Evolutionary conservation across 176 grass and related monocot genomes (phyloP), one percentile per base, ranked within the genome.

Genomic region (Cymbopogon citratus): DNA sequence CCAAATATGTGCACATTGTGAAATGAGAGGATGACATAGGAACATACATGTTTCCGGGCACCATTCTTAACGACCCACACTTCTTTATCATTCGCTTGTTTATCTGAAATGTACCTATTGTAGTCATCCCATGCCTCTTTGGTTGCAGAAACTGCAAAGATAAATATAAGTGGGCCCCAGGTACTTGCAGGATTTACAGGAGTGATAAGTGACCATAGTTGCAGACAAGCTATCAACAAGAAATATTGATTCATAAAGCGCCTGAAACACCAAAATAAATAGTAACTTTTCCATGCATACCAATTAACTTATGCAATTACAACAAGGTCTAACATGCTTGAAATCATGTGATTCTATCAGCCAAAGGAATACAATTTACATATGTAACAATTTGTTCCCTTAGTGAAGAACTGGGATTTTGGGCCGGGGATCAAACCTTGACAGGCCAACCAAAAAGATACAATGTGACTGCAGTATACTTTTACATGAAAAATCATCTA

Each of bases 81-180:
- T 94, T 94, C 87, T 72, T 94, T 97, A 81, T 90, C 90, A 87
- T 97, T 97, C 69, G 90, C 95, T 87, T 97, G 87, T 76, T 88
- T 91, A 66, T 97, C 95, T 63, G 84, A 94, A 80, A 92, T 91
- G 81, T 92, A 97, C 69, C 95, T 88, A 81, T 97, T 97, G 66
- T 97, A 97, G 81, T 97, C 95, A 94, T 97, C 95, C 95, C 95
- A 97, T 59, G 92, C 95, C 80, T 97, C 95, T 92, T 97, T 97
- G 60, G 90, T 91, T 61, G 95, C 95, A 5, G 92, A 97, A 70
- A 94, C 92, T 19, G 95, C 90, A 66, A 97, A 97, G 59, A 97
- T 97, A 82, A 97, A 67, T 67, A 97, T 91, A 83, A 97, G 92
- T 48, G 95, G 95, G 31, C 95, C 95, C 95, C 92, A 97, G 6